Base-by-base conservation (phyloP, 305 asterid species). In the Fraxinus platypoda region DNA sequence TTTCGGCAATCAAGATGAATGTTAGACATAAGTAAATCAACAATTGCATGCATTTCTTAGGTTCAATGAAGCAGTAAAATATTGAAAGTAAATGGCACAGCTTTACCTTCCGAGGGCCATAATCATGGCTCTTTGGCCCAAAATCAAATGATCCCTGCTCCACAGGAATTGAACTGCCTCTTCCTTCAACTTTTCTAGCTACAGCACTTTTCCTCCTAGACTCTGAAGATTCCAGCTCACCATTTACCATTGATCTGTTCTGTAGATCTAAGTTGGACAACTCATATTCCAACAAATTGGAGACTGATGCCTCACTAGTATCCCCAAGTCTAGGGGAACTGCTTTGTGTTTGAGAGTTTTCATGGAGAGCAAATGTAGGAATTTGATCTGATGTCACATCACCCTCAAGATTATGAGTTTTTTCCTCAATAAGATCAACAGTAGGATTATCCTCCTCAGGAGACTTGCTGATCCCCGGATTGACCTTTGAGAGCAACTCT, bases 291-390 rank as follows among this genome's bases (percentile, higher is more conserved):
- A 76, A 77, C 13, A 80, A 85, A 84, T 78, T 85, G 82, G 89
- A 79, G 78, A 85, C 78, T 5, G 86, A 75, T 80, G 87, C 83
- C 81, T 91, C 97, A 26, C 85, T 83, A 80, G 84, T 86, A 89
- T 84, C 87, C 78, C 87, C 84, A 66, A 64, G 82, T 87, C 82
- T 80, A 76, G 77, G 34, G 8, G 90, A 83, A 85, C 82, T 85
- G 79, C 85, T 52, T 70, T 79, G 88, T 74, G 86, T 31, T 73
- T 83, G 87, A 82, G 89, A 84, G 79, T 91, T 94, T 80, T 92
- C 95, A 82, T 85, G 96, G 85, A 93, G 86, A 37, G 92, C 84
- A 72, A 93, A 91, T 80, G 99, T 92, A 77, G 91, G 93, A 79
- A 92, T 95, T 84, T 90, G 93, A 90, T 94, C 97, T 75, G 93